Evolutionary conservation across 768 basidiomycete species (phyloP).

Genomic region (Suillus brevipes): DNA sequence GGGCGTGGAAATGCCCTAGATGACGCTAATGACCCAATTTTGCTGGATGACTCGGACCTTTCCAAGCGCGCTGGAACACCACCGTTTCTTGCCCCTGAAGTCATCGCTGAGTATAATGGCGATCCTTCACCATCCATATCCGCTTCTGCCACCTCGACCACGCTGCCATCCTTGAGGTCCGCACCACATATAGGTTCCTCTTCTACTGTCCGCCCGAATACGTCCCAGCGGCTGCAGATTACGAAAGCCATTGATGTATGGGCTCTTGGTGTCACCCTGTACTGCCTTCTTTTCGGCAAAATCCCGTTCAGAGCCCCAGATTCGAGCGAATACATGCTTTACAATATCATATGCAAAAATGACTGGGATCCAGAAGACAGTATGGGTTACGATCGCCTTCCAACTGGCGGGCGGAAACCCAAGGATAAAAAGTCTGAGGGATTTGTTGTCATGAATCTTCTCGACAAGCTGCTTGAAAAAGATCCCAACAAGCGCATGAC

Average conservation of each 20-base stretch:
- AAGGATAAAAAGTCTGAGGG: constrained; percentile 50
- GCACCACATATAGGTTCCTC: constrained; percentile 31
- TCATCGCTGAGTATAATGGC: constrained; percentile 66
- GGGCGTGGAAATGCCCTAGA: constrained; percentile 42
- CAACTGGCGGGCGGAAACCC: constrained; percentile 63
- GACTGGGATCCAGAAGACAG: constrained; percentile 66
- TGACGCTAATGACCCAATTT: constrained; percentile 57
- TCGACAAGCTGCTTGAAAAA: constrained; percentile 82
- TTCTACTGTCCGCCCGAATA: constrained; percentile 29
- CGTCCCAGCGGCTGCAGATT: constrained; percentile 50
- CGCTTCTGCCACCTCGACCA: constrained; percentile 33
- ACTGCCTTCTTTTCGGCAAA: constrained; percentile 87
- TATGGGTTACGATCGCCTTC: constrained; percentile 73
- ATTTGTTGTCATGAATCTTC: constrained; percentile 61
- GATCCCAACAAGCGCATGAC: constrained; percentile 72
- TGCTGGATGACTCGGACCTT: constrained; percentile 82
- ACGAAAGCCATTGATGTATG: constrained; percentile 96
- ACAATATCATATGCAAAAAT: constrained; percentile 73
- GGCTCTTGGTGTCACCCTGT: constrained; percentile 96
- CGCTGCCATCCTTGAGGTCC: constrained; percentile 29
- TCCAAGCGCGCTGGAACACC: constrained; percentile 94
- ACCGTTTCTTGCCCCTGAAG: constrained; percentile 94
- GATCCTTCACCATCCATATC: constrained; percentile 35
- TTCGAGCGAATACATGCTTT: constrained; percentile 71
- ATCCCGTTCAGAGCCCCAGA: constrained; percentile 71